phyloP scores from a whole-genome alignment of 306 rosid species.

The Quercus agrifolia region DNA sequence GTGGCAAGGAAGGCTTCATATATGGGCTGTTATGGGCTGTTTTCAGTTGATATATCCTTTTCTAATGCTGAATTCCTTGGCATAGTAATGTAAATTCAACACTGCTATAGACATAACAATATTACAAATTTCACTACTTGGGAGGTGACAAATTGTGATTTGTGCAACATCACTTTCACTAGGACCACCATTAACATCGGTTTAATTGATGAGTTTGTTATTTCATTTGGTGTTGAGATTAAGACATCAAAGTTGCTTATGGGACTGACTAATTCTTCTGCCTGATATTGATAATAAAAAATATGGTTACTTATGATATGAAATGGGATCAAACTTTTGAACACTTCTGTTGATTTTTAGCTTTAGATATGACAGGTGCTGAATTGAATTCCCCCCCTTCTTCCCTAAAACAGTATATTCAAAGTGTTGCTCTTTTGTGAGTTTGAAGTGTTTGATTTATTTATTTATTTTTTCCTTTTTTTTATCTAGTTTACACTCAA shows the following conservation, averaged over 20 bases:
- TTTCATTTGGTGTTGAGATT: not conserved
- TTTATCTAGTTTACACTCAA: not conserved
- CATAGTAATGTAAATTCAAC: not conserved
- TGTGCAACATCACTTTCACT: too few relatives aligned
- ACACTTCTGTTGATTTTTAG: not conserved
- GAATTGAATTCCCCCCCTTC: not conserved
- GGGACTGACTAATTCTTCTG: not conserved
- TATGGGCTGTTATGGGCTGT: not conserved
- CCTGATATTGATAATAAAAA: not conserved
- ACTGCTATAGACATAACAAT: too few relatives aligned
- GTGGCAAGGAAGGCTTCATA: not conserved
- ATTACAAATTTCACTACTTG: too few relatives aligned
- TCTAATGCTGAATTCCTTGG: not conserved
- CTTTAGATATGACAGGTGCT: not conserved
- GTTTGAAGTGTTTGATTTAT: not conserved
- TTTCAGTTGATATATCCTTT: not conserved
- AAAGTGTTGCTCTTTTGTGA: not conserved
- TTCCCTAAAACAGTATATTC: not conserved
- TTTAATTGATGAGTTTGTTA: not conserved
- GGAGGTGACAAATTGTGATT: too few relatives aligned
- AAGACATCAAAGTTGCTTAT: not conserved
- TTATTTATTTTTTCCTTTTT: too few relatives aligned
- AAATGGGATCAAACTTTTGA: not conserved
- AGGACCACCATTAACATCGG: too few relatives aligned
- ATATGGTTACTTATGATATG: not conserved